These are phyloP conservation scores for Vigna unguiculata DNA, from an alignment of 306 rosid species.

Conservation along the genomic window DNA sequence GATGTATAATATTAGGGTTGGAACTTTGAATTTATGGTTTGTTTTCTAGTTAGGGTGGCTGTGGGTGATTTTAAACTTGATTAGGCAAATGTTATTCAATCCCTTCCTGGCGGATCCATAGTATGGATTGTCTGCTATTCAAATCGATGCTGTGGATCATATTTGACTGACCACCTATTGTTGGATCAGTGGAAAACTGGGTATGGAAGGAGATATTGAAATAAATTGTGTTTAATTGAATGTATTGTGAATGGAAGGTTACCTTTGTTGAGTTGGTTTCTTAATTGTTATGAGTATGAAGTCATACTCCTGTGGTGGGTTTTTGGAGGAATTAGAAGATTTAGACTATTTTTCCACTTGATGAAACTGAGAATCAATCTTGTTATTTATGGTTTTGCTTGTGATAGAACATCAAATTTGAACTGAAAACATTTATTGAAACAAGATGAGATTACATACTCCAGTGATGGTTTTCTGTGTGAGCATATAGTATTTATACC, in stretches of 20 bases:
- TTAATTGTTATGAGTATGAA: background rate
- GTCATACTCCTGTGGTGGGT: background rate
- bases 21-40: constrained; percentile 22
- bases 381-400: background rate
- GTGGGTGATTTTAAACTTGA: background rate
- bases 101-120: background rate
- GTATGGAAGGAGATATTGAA: background rate
- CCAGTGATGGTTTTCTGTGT: background rate
- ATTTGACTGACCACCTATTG: background rate
- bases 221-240: background rate
- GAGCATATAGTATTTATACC: background rate
- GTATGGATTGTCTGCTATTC: background rate
- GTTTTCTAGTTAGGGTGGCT: constrained; percentile 1
- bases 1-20: constrained; percentile 18
- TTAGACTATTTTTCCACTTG: background rate
- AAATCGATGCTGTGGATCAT: background rate
- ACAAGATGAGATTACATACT: background rate
- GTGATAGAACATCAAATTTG: background rate
- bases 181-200: background rate
- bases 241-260: background rate
- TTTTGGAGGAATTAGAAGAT: background rate
- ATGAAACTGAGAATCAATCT: background rate
- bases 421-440: background rate
- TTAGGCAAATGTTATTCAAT: background rate
- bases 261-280: background rate